Evolutionary conservation across 257 asterid genomes (phyloP).

Genomic region (Plectranthus barbatus): DNA sequence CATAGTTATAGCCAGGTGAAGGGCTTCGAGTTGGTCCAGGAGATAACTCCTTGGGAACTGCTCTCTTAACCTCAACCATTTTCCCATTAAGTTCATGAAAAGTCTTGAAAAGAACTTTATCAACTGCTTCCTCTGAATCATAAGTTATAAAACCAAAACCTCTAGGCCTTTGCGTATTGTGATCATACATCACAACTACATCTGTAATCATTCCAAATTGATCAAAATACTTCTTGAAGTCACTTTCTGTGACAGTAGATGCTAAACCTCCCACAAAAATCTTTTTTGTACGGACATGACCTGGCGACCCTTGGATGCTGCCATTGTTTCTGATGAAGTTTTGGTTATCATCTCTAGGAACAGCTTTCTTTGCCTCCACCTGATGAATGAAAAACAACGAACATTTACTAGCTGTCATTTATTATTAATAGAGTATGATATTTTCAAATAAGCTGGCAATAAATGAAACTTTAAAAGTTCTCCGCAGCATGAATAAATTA

Average conservation of each 20-base stretch:
- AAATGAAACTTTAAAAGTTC: neutral
- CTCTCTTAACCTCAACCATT: slow-evolving; percentile 49
- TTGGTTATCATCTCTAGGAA: slow-evolving; percentile 43
- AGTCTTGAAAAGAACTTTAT: slow-evolving; percentile 30
- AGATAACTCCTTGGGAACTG: slow-evolving; percentile 38
- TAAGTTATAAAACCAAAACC: slow-evolving; percentile 44
- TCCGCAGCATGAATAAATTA: neutral
- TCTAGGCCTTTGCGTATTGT: slow-evolving; percentile 48
- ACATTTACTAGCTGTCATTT: neutral
- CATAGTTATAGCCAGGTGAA: slow-evolving; percentile 30
- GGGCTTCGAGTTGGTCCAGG: slow-evolving; percentile 27
- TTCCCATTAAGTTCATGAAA: slow-evolving; percentile 47
- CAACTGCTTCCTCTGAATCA: slow-evolving; percentile 48
- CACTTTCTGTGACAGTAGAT: slow-evolving; percentile 36
- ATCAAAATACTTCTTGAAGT: slow-evolving; percentile 37
- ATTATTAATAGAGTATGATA: neutral
- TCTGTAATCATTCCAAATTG: slow-evolving; percentile 41
- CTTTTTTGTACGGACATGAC: slow-evolving; percentile 37
- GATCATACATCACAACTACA: slow-evolving; percentile 49
- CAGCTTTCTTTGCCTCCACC: slow-evolving; percentile 54
- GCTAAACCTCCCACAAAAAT: slow-evolving; percentile 47
- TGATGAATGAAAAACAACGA: slow-evolving; percentile 10
- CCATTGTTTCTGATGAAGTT: slow-evolving; percentile 25
- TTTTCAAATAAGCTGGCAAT: neutral
- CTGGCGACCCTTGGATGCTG: slow-evolving; percentile 34